Conservation (phyloP, 1,284 basidiomycete species). For the Rhodotorula sp. region DNA sequence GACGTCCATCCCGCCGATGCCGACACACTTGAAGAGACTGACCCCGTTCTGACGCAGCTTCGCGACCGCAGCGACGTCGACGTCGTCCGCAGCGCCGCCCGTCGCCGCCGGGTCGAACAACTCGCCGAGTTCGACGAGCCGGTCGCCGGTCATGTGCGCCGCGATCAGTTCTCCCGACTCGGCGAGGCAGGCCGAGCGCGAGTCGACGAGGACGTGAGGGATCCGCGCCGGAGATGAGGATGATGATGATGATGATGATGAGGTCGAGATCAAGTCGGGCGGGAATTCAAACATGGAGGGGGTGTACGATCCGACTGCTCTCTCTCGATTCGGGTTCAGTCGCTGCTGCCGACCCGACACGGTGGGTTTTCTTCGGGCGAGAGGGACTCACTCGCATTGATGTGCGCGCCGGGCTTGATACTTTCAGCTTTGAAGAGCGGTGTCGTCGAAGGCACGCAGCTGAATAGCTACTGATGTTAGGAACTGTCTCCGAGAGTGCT, state of each 20-base stretch:
- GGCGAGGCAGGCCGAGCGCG: conserved; percentile 33
- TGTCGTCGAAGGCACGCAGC: conserved; percentile 41
- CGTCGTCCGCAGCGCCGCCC: background rate
- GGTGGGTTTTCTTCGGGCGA: background rate
- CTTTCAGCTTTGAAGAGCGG: conserved; percentile 28
- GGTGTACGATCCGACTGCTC: conserved; percentile 41
- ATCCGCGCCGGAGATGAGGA: conserved; percentile 4
- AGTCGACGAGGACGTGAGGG: conserved; percentile 41
- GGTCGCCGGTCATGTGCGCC: background rate
- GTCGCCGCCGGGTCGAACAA: conserved; percentile 14
- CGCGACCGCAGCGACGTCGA: background rate
- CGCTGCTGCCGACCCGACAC: background rate
- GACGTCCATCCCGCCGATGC: conserved; percentile 44
- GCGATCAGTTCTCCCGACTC: conserved; percentile 44
- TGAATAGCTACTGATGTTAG: background rate
- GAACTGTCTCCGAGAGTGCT: background rate
- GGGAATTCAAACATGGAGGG: conserved; percentile 43
- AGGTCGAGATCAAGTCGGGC: conserved; percentile 20
- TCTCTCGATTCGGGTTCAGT: background rate
- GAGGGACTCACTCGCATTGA: conserved; percentile 35
- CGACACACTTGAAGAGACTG: conserved; percentile 43
- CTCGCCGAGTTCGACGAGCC: conserved; percentile 27
- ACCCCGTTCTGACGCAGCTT: background rate
- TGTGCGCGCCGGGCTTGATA: conserved; percentile 33
- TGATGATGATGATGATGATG: background rate